These are phyloP conservation scores for Cornus controversa DNA, from an alignment of 148 eudicot species.

Conservation along the genomic window DNA sequence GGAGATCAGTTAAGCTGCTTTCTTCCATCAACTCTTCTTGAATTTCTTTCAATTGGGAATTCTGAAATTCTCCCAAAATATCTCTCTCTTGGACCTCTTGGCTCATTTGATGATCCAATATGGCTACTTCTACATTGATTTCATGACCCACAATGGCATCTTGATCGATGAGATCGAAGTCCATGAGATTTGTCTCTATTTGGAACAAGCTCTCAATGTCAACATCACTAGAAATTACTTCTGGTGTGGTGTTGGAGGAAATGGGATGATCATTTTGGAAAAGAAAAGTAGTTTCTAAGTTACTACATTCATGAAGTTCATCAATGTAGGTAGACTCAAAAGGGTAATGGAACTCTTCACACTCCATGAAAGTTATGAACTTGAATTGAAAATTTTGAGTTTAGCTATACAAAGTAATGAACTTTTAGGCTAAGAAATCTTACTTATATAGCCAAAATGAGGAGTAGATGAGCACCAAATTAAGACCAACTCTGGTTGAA, in stretches of 20 bases:
- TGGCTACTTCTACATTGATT: not conserved
- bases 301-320: constrained; percentile 11
- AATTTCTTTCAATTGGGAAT: constrained; percentile 3
- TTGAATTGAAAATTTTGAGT: not conserved
- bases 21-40: constrained; percentile 14
- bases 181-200: constrained; percentile 18
- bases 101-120: not conserved
- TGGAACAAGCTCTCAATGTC: constrained; percentile 21
- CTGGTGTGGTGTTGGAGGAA: constrained; percentile 10
- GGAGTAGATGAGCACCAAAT: not conserved
- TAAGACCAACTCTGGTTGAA: not conserved
- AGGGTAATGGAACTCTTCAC: constrained; percentile 4
- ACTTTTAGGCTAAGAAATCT: not conserved
- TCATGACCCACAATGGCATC: not conserved
- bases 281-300: not conserved
- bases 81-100: not conserved
- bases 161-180: constrained; percentile 9
- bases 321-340: constrained; percentile 1
- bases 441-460: not conserved
- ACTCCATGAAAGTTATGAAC: not conserved
- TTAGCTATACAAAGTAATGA: not conserved
- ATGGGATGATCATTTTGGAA: constrained; percentile 8
- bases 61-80: not conserved
- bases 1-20: constrained; percentile 18
- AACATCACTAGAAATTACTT: constrained; percentile 8